These are phyloP conservation scores for Cichorium intybus DNA, from an alignment of 140 eudicot genomes.

Conservation along the genomic window DNA sequence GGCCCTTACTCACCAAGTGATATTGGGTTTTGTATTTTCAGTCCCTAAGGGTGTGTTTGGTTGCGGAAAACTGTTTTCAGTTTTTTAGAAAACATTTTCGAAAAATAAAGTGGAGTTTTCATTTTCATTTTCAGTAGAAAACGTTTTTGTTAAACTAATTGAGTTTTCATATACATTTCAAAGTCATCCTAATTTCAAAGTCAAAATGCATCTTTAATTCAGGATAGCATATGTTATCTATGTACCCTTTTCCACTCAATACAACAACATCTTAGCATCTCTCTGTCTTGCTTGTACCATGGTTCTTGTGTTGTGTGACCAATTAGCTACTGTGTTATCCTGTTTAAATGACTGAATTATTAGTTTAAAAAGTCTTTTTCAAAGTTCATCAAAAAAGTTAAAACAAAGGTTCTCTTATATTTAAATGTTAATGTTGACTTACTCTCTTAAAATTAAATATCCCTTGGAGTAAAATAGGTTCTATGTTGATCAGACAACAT, in stretches of 20 bases:
- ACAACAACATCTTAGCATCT: slow-evolving; percentile 1
- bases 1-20: too few relatives aligned
- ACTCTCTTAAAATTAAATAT: background rate
- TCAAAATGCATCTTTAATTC: background rate
- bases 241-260: background rate
- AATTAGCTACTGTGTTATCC: background rate
- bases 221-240: background rate
- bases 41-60: too few relatives aligned
- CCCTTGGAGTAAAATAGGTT: slow-evolving; percentile 7
- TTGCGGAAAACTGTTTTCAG: too few relatives aligned
- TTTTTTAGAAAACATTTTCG: too few relatives aligned
- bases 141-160: too few relatives aligned
- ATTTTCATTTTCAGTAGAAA: too few relatives aligned
- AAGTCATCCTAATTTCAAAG: too few relatives aligned
- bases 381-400: background rate
- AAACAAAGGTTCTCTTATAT: slow-evolving; percentile 1
- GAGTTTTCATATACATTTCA: too few relatives aligned
- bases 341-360: slow-evolving; percentile 1
- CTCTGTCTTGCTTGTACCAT: background rate
- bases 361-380: background rate
- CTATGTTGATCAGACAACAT: slow-evolving; percentile 37
- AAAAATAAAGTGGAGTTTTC: too few relatives aligned
- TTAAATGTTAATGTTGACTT: slow-evolving; percentile 8
- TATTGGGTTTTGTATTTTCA: too few relatives aligned
- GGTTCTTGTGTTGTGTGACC: slow-evolving; percentile 9